Base-by-base conservation (phyloP, 139 green algal genomes). In the Microglena sp. region DNA sequence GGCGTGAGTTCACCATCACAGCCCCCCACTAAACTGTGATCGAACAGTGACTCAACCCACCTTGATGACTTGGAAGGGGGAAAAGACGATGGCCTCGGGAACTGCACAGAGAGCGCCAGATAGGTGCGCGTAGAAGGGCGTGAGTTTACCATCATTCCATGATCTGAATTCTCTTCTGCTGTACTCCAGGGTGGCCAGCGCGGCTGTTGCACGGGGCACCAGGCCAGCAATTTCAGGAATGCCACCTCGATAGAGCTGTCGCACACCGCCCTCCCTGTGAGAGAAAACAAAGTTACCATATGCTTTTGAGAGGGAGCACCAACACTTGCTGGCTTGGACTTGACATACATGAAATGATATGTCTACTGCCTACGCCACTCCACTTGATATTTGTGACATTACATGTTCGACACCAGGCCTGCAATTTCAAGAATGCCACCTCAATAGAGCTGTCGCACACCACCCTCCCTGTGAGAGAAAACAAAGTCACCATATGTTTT, bases 31-130 rank as follows among this genome's bases (percentile, higher is more conserved):
- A n/a, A n/a, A n/a, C n/a, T n/a, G n/a, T n/a, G n/a, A n/a, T n/a
- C n/a, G n/a, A n/a, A n/a, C n/a, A n/a, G n/a, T n/a, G n/a, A n/a
- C n/a, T n/a, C n/a, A n/a, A n/a, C 63, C 22, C 50, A 80, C 77
- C 70, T 84, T 84, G 40, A 84, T 80, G 57, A 84, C 77, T 53
- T 85, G 78, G 62, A 85, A 85, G 40, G 78, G 78, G 15, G 69
- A 69, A 43, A 85, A 85, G 0, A 62, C 78, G 8, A 82, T 36
- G 2, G 66, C 69, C 66, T 85, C 78, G 3, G 66, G 66, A n/a
- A 80, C 66, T 2, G 68, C 78, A 28, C 60, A 68, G 24, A 82
- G 40, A 15, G 53, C 66, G 0, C 78, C 78, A 5, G 61, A 70
- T 6, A 72, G 5, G 36, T 77, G 80, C 0, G 66, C 78, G 4